phyloP scores from a whole-genome alignment of 176 grass and related monocot genomes.

The Calamus simplicifolius region DNA sequence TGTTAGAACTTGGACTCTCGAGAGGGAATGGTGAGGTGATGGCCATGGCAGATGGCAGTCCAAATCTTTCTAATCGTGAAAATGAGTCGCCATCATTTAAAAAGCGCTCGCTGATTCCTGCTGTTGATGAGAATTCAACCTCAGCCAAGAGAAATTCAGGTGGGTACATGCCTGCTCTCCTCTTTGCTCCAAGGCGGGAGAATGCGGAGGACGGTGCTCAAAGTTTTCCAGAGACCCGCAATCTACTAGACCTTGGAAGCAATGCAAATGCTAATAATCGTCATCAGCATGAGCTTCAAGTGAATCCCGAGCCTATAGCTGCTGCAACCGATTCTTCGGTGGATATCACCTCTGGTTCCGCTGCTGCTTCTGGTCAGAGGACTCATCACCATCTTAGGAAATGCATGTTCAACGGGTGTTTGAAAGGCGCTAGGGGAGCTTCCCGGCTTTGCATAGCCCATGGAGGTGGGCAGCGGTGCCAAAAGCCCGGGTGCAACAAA shows the following conservation, averaged over 20 bases:
- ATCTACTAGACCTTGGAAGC: conserved; percentile 25
- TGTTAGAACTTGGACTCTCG: conserved; percentile 30
- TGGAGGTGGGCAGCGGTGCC: conserved; percentile 61
- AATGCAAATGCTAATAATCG: background rate
- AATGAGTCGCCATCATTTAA: no score
- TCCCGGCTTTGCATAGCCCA: conserved; percentile 63
- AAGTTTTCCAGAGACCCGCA: conserved; percentile 7
- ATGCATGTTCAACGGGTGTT: conserved; percentile 63
- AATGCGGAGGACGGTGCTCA: conserved; percentile 14
- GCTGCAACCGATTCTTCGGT: conserved; percentile 43
- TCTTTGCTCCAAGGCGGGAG: conserved; percentile 35
- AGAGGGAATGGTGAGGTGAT: background rate
- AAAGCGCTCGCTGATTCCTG: background rate
- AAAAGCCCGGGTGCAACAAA: conserved; percentile 58
- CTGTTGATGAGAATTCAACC: conserved; percentile 11
- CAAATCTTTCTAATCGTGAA: no score
- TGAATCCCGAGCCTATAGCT: conserved; percentile 46
- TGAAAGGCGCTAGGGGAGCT: conserved; percentile 52
- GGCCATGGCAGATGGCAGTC: no score
- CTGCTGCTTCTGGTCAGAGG: conserved; percentile 34
- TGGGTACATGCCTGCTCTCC: conserved; percentile 46
- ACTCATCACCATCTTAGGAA: conserved; percentile 46
- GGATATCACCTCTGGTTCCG: conserved; percentile 29
- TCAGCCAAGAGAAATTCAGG: conserved; percentile 21
- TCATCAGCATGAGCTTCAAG: conserved; percentile 26